phyloP scores from a whole-genome alignment of 2,329 filamentous ascomycete species.

The Aureobasidium sp. region DNA sequence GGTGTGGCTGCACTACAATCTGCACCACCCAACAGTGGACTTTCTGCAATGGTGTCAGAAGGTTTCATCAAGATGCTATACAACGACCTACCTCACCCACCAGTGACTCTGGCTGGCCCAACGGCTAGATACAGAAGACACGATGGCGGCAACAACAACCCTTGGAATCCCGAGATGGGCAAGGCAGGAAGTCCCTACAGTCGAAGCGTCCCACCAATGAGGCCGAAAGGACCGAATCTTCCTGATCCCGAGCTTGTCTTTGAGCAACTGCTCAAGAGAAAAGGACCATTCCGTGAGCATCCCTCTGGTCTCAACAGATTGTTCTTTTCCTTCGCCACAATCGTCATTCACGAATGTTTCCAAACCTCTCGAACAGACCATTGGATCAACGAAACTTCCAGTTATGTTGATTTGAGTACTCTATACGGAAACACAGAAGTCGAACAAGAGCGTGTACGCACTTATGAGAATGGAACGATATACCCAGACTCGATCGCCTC shows the following conservation, averaged over 20 bases:
- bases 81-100: slow-evolving; percentile 44
- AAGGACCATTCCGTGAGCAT: slow-evolving; percentile 33
- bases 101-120: slow-evolving; percentile 38
- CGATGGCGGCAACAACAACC: slow-evolving; percentile 40
- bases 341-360: slow-evolving; percentile 42
- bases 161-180: slow-evolving; percentile 43
- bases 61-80: slow-evolving; percentile 46
- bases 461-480: slow-evolving; percentile 35
- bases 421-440: slow-evolving; percentile 37
- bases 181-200: slow-evolving; percentile 42
- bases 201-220: slow-evolving; percentile 36
- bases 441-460: slow-evolving; percentile 35
- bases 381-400: slow-evolving; percentile 39
- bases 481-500: slow-evolving; percentile 36
- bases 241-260: slow-evolving; percentile 41
- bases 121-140: slow-evolving; percentile 35
- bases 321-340: slow-evolving; percentile 40
- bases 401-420: slow-evolving; percentile 40
- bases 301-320: slow-evolving; percentile 37
- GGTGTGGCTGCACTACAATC: slow-evolving; percentile 44
- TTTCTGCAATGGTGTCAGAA: slow-evolving; percentile 40
- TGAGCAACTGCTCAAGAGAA: slow-evolving; percentile 36
- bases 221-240: slow-evolving; percentile 42
- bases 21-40: slow-evolving; percentile 40
- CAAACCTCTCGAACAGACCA: slow-evolving; percentile 32